Conservation (phyloP, 2,329 filamentous ascomycete species). For the Aspergillus sp. region DNA sequence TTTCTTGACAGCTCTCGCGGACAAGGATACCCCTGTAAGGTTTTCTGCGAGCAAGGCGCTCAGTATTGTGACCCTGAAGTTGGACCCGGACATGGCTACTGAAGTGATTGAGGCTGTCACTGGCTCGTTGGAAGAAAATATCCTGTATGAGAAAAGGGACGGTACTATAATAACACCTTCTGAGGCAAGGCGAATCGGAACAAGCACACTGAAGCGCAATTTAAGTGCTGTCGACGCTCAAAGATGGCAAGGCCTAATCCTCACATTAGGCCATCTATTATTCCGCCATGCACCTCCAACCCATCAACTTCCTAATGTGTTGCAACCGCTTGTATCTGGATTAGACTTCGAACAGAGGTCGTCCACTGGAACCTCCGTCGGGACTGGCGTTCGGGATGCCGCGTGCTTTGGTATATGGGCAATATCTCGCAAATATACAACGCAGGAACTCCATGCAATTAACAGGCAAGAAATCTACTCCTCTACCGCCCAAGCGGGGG, state of each 20-base stretch:
- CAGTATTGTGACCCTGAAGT: constrained; percentile 77
- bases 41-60: constrained; percentile 90
- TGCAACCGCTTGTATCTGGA: constrained; percentile 74
- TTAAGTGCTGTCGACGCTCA: constrained; percentile 75
- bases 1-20: constrained; percentile 73
- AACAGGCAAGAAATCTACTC: constrained; percentile 37
- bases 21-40: constrained; percentile 88
- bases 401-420: constrained; percentile 97
- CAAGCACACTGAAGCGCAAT: constrained; percentile 51
- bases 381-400: constrained; percentile 89
- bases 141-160: constrained; percentile 55
- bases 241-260: constrained; percentile 87
- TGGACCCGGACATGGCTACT: constrained; percentile 76
- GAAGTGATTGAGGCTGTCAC: constrained; percentile 88
- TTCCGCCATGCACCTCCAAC: constrained; percentile 80
- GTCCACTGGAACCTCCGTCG: constrained; percentile 78
- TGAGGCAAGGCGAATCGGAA: constrained; percentile 30
- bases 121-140: constrained; percentile 62
- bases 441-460: constrained; percentile 69
- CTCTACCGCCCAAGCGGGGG: constrained; percentile 26
- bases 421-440: constrained; percentile 81
- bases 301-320: constrained; percentile 67
- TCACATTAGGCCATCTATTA: constrained; percentile 82
- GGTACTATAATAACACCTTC: constrained; percentile 39
- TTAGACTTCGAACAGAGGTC: constrained; percentile 87